Evolutionary conservation across 78 protist genomes (phyloP).

Genomic region (Bigelowiella natans): DNA sequence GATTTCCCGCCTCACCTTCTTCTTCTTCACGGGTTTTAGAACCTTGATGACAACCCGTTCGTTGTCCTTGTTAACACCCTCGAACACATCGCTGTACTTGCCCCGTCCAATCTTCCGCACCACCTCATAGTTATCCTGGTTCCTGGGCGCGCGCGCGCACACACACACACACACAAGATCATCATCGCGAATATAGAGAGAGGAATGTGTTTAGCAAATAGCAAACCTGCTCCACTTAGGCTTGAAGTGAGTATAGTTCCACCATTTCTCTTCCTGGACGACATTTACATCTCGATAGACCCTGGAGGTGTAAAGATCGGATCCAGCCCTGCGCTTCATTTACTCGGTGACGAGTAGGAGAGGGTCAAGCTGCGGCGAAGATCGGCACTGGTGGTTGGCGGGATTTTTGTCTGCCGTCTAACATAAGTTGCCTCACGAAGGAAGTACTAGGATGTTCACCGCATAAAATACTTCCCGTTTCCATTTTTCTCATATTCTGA

Average conservation of each 20-base stretch:
- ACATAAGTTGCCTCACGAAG: not conserved
- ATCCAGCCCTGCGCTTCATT: not conserved
- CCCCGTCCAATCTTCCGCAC: slow-evolving; percentile 95
- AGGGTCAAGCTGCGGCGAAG: not conserved
- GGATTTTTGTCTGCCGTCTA: too few species aligned
- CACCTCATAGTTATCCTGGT: slow-evolving; percentile 82
- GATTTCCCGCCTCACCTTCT: slow-evolving; percentile 93
- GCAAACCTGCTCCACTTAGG: not conserved
- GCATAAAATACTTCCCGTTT: not conserved
- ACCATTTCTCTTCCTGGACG: slow-evolving; percentile 35
- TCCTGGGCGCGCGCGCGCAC: too few species aligned
- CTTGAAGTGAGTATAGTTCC: not conserved
- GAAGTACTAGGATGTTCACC: not conserved
- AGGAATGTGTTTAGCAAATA: not conserved
- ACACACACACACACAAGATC: too few species aligned
- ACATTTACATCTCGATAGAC: not conserved
- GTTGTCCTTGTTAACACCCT: slow-evolving; percentile 65
- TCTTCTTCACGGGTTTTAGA: slow-evolving; percentile 61
- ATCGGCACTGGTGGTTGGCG: too few species aligned
- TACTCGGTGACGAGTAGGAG: not conserved
- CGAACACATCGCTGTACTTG: slow-evolving; percentile 98
- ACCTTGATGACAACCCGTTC: slow-evolving; percentile 50
- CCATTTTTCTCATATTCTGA: not conserved
- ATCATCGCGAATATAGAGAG: too few species aligned
- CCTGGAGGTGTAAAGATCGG: not conserved